phyloP scores from a whole-genome alignment of 2,329 filamentous ascomycete genomes.

The Exophiala sp. region DNA sequence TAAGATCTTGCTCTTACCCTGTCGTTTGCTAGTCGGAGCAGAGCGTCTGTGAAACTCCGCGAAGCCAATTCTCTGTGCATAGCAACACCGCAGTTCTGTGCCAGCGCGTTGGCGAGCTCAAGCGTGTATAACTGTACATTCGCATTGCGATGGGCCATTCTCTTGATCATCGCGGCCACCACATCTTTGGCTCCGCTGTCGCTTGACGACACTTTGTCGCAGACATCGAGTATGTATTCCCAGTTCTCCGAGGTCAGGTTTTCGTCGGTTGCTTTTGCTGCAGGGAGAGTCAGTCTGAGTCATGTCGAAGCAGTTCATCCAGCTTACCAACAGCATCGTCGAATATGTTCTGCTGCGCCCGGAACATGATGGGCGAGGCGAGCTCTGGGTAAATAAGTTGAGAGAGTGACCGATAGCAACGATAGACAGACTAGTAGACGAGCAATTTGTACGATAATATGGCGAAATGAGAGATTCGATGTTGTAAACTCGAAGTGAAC shows the following conservation, averaged over 20 bases:
- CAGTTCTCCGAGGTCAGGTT: slow-evolving; percentile 86
- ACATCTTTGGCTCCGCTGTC: slow-evolving; percentile 64
- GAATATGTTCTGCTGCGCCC: slow-evolving; percentile 63
- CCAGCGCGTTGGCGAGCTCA: slow-evolving; percentile 83
- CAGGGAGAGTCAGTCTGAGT: slow-evolving; percentile 29
- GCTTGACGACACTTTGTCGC: slow-evolving; percentile 54
- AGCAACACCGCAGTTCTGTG: slow-evolving; percentile 81
- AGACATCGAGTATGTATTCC: slow-evolving; percentile 66
- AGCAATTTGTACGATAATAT: background rate
- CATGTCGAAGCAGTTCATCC: background rate
- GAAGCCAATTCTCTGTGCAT: slow-evolving; percentile 89
- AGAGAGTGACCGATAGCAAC: background rate
- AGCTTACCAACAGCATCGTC: slow-evolving; percentile 66
- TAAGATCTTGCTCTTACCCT: slow-evolving; percentile 45
- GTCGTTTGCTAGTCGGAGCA: slow-evolving; percentile 86
- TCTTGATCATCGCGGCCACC: slow-evolving; percentile 85
- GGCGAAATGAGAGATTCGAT: too few species aligned
- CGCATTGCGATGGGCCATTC: slow-evolving; percentile 86
- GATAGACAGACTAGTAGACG: background rate
- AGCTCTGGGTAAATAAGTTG: background rate
- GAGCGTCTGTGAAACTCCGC: slow-evolving; percentile 88
- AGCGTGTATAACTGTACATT: slow-evolving; percentile 95
- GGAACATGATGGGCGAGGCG: slow-evolving; percentile 47
- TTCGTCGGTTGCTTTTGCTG: slow-evolving; percentile 89
- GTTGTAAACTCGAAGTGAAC: background rate